A percentile compares a stretch with the other conserved stretches of the same genome.
phyloP scores from a whole-genome alignment of 2,329 filamentous ascomycete genomes.

The Fusarium sp. region DNA sequence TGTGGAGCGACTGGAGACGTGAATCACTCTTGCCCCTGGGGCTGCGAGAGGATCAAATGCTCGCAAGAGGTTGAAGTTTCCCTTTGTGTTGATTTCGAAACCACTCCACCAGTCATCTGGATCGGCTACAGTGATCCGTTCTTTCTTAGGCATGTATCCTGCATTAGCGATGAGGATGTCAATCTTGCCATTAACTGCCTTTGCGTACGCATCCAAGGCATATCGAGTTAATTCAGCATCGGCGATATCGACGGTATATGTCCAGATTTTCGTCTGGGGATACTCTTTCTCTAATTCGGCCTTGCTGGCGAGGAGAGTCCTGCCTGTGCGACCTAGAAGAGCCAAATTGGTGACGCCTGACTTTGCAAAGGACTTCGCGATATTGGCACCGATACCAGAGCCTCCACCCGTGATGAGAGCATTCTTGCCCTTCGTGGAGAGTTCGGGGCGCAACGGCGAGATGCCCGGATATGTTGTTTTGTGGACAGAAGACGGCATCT shows the following conservation, averaged over 20 bases:
- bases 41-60: constrained; percentile 45
- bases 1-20: constrained; percentile 37
- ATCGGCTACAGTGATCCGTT: constrained; percentile 28
- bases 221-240: constrained; percentile 30
- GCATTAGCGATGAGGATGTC: constrained; percentile 53
- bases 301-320: constrained; percentile 47
- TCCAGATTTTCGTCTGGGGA: constrained; percentile 61
- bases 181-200: constrained; percentile 46
- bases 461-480: constrained; percentile 48
- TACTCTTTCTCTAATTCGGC: constrained; percentile 57
- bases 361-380: constrained; percentile 65
- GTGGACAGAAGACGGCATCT: constrained; percentile 35
- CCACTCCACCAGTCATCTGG: constrained; percentile 42
- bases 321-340: constrained; percentile 54
- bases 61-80: constrained; percentile 47
- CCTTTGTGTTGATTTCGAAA: constrained; percentile 47
- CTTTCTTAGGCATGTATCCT: constrained; percentile 36
- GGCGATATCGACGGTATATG: constrained; percentile 50
- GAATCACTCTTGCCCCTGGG: constrained; percentile 42
- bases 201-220: constrained; percentile 32
- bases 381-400: constrained; percentile 70
- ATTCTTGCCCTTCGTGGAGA: constrained; percentile 55
- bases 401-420: constrained; percentile 74
- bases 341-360: constrained; percentile 55
- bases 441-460: constrained; percentile 48